Base-by-base conservation (phyloP, 1,139 yeast species). In the Saccharomyces hybrid region DNA sequence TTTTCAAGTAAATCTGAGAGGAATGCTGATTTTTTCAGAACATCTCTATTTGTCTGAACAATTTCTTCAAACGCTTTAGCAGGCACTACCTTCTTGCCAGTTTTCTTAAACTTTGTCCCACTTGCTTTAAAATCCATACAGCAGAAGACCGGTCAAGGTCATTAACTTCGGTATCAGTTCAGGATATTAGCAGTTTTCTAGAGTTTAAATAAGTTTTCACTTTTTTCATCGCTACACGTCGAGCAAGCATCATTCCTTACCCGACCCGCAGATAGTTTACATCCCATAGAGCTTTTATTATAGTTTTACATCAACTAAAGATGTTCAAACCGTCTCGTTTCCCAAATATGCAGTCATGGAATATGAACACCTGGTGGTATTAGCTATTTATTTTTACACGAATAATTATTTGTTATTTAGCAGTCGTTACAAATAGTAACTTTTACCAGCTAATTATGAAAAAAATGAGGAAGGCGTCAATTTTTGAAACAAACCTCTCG, bases 1-100 rank as follows among this genome's bases (percentile, higher is more conserved):
- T 59, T 32, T 2, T 57, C 49, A 0, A 49, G n/a, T 6, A 73
- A 57, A 38, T 69, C 69, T 5, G 53, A 16, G 49, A 65, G 65
- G 53, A 76, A 67, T 0, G 48, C 44, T 3, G 77, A 73, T 1
- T 52, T 53, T 16, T 56, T 56, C 1, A 75, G 50, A 2, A 51
- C 51, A 3, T 54, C 55, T 49, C 67, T 51, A 42, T 50, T 55
- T 11, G 54, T 30, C 4, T 16, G 20, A 5, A 60, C 16, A 2
- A 47, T 42, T 9, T 53, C 56, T 23, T 49, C 52, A 31, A 53
- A 50, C 5, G 52, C 13, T 50, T 48, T 55, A 47, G 48, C 20
- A 23, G 48, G 49, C 14, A 47, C 23, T 14, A 8, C 28, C 25
- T 50, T 50, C 38, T 46, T 27, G 28, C 44, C 46, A 14, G 46